A percentile compares a stretch with the other conserved stretches of the same genome.
These are phyloP conservation scores for Poa pratensis DNA, from an alignment of 176 grass and related monocot genomes.

Conservation along the genomic window DNA sequence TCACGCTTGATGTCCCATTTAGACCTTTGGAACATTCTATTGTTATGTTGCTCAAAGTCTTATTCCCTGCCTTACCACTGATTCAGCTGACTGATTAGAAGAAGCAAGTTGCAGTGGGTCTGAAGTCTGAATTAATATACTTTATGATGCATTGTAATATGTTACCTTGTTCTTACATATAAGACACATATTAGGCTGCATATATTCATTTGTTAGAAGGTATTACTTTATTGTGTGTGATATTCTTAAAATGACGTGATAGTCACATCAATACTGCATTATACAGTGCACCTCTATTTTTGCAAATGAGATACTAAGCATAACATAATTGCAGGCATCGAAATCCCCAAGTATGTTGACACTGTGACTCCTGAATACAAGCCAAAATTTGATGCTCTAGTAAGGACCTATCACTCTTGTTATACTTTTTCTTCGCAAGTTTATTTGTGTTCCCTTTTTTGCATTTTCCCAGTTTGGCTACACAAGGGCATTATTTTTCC, in stretches of 20 bases:
- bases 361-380: conserved; percentile 88
- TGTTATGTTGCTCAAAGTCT: neutral
- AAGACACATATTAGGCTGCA: neutral
- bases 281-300: neutral
- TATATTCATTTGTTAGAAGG: neutral
- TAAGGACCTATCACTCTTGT: conserved; percentile 23
- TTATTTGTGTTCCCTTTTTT: neutral
- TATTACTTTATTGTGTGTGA: neutral
- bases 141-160: conserved; percentile 24
- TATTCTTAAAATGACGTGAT: neutral
- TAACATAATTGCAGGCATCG: conserved; percentile 62
- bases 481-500: neutral
- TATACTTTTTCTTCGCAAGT: neutral
- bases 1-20: neutral
- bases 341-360: conserved; percentile 88
- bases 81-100: conserved; percentile 4
- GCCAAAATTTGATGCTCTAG: conserved; percentile 89
- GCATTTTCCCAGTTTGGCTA: neutral
- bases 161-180: neutral
- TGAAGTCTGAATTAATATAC: neutral
- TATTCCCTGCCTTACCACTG: neutral
- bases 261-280: neutral
- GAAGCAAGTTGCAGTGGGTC: neutral
- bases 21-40: neutral
- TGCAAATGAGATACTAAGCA: conserved; percentile 14